These are phyloP conservation scores for Hippophae tibetana DNA, from an alignment of 306 rosid species.

Conservation along the genomic window DNA sequence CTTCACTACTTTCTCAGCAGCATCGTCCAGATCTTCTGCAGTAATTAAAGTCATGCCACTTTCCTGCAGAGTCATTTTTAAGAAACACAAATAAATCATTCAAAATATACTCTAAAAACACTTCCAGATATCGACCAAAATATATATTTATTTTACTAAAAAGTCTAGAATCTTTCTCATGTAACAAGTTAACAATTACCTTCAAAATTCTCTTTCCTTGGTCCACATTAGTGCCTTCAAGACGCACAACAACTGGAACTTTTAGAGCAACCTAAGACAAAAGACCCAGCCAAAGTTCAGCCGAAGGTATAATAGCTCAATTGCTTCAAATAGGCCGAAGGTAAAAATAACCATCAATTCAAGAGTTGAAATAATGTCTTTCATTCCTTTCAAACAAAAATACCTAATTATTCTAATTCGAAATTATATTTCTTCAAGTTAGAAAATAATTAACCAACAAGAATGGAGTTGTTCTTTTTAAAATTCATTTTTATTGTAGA, in stretches of 20 bases:
- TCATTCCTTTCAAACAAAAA: no score
- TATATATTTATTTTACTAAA: neutral
- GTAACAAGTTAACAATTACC: slow-evolving; percentile 23
- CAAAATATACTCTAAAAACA: neutral
- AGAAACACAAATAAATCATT: neutral
- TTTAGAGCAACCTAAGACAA: slow-evolving; percentile 60
- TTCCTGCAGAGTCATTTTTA: slow-evolving; percentile 52
- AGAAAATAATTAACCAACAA: no score
- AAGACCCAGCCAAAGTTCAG: slow-evolving; percentile 16
- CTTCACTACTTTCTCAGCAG: slow-evolving; percentile 89
- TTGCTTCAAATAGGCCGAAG: neutral
- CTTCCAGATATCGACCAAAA: slow-evolving; percentile 1
- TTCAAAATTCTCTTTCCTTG: slow-evolving; percentile 88
- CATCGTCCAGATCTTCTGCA: slow-evolving; percentile 96
- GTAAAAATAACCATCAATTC: neutral
- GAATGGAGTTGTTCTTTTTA: no score
- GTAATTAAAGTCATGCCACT: slow-evolving; percentile 82
- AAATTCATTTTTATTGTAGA: neutral
- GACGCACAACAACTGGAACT: slow-evolving; percentile 94
- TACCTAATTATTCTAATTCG: no score
- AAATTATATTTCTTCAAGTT: no score
- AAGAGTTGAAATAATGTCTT: no score
- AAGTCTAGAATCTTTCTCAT: neutral
- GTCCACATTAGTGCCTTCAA: slow-evolving; percentile 96
- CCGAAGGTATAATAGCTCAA: neutral